Evolutionary conservation across 1,284 basidiomycete species (phyloP).

Genomic region (Ustilago esculenta): DNA sequence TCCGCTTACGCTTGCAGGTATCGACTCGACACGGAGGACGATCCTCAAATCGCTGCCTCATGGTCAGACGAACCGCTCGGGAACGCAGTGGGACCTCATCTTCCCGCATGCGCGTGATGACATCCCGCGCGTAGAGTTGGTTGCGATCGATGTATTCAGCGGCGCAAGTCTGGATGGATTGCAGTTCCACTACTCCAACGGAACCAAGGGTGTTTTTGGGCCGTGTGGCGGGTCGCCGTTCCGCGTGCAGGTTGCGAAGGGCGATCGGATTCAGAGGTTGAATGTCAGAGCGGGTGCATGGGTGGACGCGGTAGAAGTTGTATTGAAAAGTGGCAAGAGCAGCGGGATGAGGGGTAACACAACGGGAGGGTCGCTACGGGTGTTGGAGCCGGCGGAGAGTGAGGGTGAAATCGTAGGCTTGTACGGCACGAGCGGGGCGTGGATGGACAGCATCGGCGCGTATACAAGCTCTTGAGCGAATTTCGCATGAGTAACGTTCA

Average conservation of each 20-base stretch:
- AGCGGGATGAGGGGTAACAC: conserved; percentile 42
- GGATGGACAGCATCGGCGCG: conserved; percentile 37
- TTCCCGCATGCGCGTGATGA: conserved; percentile 13
- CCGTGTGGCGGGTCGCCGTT: conserved; percentile 26
- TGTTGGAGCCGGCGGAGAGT: conserved; percentile 22
- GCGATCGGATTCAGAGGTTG: conserved; percentile 23
- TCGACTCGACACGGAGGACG: conserved; percentile 2
- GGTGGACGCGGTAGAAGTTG: conserved; percentile 47
- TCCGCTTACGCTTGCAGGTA: conserved; percentile 10
- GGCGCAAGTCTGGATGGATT: conserved; percentile 33
- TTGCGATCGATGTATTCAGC: conserved; percentile 26
- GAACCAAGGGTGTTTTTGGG: conserved; percentile 3
- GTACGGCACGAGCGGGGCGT: conserved; percentile 27
- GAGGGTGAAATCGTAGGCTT: conserved; percentile 31
- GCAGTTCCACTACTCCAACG: conserved; percentile 13
- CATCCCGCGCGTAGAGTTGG: background rate
- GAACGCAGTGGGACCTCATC: conserved; percentile 19
- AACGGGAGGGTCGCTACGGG: conserved; percentile 24
- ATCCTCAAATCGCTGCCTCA: conserved; percentile 19
- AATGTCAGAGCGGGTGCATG: conserved; percentile 38
- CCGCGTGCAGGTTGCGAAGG: conserved; percentile 6
- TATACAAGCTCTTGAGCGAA: too few species aligned
- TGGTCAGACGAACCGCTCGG: conserved; percentile 12
- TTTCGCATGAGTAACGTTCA: too few species aligned
- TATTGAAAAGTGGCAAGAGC: conserved; percentile 20